Percentiles rank a stretch among this genome's conserved stretches.
phyloP scores from a whole-genome alignment of 352 stramenopile genomes.

The Phytophthora crassamura region DNA sequence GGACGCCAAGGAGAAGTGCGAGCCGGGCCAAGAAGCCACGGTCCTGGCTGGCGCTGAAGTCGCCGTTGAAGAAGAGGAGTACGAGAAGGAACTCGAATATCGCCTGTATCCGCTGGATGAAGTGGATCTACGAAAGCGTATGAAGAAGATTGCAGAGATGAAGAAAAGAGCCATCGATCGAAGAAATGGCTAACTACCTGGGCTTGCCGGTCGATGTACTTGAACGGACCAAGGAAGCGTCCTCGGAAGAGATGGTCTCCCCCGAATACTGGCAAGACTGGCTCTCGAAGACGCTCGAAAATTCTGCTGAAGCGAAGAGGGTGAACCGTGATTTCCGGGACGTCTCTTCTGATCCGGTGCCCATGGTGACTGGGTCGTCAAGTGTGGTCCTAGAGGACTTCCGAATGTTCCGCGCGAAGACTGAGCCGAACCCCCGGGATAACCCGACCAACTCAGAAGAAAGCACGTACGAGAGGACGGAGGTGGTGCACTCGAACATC shows the following conservation, averaged over 20 bases:
- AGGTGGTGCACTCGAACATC: too few relatives aligned
- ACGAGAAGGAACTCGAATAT: constrained; percentile 8
- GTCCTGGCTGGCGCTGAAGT: background rate
- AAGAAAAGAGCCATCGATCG: background rate
- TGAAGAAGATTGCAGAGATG: background rate
- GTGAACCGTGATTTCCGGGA: constrained; percentile 7
- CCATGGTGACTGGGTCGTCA: background rate
- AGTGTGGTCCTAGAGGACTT: background rate
- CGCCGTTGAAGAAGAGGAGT: background rate
- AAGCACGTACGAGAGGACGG: too few relatives aligned
- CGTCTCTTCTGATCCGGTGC: background rate
- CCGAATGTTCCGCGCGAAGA: background rate
- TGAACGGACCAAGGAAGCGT: background rate
- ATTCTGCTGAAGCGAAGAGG: constrained; percentile 2
- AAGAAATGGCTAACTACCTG: background rate
- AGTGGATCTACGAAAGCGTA: background rate
- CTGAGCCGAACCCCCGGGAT: too few relatives aligned
- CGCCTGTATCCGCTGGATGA: constrained; percentile 8
- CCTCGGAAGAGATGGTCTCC: background rate
- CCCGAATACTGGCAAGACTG: constrained; percentile 8
- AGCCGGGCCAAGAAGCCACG: background rate
- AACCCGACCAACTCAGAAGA: too few relatives aligned
- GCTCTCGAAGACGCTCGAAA: background rate
- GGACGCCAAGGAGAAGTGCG: background rate
- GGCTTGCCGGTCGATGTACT: background rate